Percentiles rank a stretch among this genome's conserved stretches.
These are phyloP conservation scores for Schizopora paradoxa DNA, from an alignment of 1,284 basidiomycete genomes.

Conservation along the genomic window DNA sequence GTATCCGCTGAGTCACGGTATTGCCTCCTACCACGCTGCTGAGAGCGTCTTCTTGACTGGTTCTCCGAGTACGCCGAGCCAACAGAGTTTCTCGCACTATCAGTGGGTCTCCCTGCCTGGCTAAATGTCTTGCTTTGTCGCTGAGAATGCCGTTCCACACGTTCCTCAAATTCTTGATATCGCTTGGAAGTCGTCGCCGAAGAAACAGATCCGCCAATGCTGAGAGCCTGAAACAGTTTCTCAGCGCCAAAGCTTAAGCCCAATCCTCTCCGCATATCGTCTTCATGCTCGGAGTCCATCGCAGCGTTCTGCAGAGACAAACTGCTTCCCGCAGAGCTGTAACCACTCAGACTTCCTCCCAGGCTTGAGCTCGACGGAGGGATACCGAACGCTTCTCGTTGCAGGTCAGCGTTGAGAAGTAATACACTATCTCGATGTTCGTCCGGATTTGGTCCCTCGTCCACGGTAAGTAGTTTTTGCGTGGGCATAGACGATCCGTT, in stretches of 20 bases:
- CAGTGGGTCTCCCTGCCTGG: not conserved
- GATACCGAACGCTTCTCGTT: slow-evolving; percentile 17
- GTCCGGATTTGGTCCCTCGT: too few relatives aligned
- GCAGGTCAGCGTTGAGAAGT: slow-evolving; percentile 13
- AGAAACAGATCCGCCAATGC: slow-evolving; percentile 9
- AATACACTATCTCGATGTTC: slow-evolving; percentile 15
- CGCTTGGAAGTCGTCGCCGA: too few relatives aligned
- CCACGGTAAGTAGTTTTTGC: too few relatives aligned
- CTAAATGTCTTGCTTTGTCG: slow-evolving; percentile 13
- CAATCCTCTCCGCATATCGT: slow-evolving; percentile 3
- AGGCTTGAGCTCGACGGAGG: slow-evolving; percentile 11
- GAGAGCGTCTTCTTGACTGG: slow-evolving; percentile 14
- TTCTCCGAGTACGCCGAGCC: slow-evolving; percentile 17
- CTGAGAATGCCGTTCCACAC: slow-evolving; percentile 14
- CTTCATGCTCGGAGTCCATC: slow-evolving; percentile 14
- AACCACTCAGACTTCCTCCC: not conserved
- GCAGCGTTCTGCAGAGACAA: slow-evolving; percentile 8
- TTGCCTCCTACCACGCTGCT: slow-evolving; percentile 14
- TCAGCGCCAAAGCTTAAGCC: slow-evolving; percentile 16
- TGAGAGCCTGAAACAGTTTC: slow-evolving; percentile 14
- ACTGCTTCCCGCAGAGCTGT: slow-evolving; percentile 11
- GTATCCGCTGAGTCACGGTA: too few relatives aligned
- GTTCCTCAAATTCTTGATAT: too few relatives aligned
- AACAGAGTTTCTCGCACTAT: slow-evolving; percentile 10
- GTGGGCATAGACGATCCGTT: too few relatives aligned